Percentiles rank a stretch among this genome's conserved stretches.
phyloP scores from a whole-genome alignment of 441 rosid genomes.

The Oxalis stricta region DNA sequence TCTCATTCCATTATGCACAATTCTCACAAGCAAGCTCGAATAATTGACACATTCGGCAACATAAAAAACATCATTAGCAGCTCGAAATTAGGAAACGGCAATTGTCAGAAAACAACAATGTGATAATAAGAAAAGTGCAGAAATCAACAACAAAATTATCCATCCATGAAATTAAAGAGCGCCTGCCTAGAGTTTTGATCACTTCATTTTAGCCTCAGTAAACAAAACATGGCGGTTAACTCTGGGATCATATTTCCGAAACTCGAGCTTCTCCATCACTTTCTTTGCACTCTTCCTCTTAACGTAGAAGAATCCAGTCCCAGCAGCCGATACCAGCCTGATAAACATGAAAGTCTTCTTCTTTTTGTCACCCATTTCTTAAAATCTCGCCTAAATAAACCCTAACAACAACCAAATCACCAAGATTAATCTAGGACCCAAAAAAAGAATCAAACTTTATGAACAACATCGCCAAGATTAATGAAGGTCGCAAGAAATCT shows the following conservation, averaged over 20 bases:
- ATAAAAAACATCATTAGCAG: neutral
- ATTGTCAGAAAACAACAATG: too few relatives aligned
- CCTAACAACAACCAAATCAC: too few relatives aligned
- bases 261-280: constrained; percentile 74
- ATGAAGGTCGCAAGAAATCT: too few relatives aligned
- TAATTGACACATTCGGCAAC: too few relatives aligned
- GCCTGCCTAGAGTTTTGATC: too few relatives aligned
- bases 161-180: neutral
- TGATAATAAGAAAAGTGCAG: too few relatives aligned
- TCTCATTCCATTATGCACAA: too few relatives aligned
- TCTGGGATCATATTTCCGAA: constrained; percentile 80
- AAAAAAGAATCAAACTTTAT: too few relatives aligned
- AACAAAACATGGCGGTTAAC: constrained; percentile 86
- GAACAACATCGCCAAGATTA: too few relatives aligned
- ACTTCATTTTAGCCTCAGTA: constrained; percentile 88
- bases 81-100: neutral
- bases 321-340: constrained; percentile 87
- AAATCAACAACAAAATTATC: neutral
- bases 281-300: constrained; percentile 78
- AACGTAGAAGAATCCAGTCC: constrained; percentile 92
- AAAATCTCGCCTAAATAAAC: neutral
- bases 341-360: constrained; percentile 86
- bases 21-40: too few relatives aligned
- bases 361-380: constrained; percentile 72
- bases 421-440: too few relatives aligned